A percentile compares a stretch with the other conserved stretches of the same genome.
Evolutionary conservation across 768 basidiomycete genomes (phyloP).

Genomic region (Royoungia palumana): DNA sequence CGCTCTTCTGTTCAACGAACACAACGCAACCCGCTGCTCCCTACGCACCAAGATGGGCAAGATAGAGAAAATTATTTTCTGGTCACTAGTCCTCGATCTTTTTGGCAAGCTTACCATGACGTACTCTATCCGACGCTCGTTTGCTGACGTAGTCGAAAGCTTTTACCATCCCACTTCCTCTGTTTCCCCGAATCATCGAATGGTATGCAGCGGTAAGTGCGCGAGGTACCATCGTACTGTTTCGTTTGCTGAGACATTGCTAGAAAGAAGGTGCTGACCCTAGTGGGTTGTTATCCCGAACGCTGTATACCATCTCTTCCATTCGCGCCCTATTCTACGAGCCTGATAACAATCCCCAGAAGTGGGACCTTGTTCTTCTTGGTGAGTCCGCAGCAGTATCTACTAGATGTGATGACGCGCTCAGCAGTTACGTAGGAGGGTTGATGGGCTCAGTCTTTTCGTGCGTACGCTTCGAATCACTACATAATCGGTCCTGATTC

Average conservation of each 20-base stretch:
- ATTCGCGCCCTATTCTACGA: constrained; percentile 66
- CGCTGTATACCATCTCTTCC: constrained; percentile 62
- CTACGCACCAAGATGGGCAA: constrained; percentile 45
- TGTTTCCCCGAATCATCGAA: constrained; percentile 96
- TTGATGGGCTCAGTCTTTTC: constrained; percentile 94
- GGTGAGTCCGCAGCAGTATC: constrained; percentile 41
- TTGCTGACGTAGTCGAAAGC: constrained; percentile 43
- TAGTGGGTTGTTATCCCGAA: constrained; percentile 67
- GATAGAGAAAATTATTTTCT: constrained; percentile 81
- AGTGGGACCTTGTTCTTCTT: constrained; percentile 95
- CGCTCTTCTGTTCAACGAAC: too few relatives aligned
- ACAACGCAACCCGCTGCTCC: too few relatives aligned
- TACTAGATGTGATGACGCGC: not conserved
- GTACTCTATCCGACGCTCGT: not conserved
- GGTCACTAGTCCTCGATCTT: constrained; percentile 88
- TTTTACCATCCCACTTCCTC: constrained; percentile 92
- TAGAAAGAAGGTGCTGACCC: constrained; percentile 73
- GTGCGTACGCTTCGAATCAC: constrained; percentile 45
- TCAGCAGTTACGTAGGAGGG: constrained; percentile 50
- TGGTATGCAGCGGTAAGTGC: constrained; percentile 74
- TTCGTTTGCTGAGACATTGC: constrained; percentile 1
- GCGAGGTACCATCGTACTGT: not conserved
- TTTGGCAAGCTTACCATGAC: constrained; percentile 44
- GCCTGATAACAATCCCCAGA: constrained; percentile 56
- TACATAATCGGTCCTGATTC: constrained; percentile 35